These are phyloP conservation scores for Bonia amplexicaulis DNA, from an alignment of 176 grass and related monocot species.

Conservation along the genomic window DNA sequence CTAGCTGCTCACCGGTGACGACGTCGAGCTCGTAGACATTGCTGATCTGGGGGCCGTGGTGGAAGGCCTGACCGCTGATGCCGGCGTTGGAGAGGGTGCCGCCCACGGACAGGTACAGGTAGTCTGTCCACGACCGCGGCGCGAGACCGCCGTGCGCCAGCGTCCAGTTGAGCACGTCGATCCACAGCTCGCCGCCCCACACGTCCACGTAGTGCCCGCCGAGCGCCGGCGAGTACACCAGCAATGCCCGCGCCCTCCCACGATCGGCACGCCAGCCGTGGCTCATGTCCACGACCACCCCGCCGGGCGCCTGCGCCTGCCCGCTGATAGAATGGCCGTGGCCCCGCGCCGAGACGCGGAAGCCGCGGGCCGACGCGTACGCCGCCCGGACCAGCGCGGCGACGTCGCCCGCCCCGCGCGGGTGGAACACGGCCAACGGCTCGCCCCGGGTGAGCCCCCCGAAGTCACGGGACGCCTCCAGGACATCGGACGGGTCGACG, in stretches of 20 bases:
- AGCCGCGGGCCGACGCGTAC: conserved; percentile 33
- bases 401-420: conserved; percentile 50
- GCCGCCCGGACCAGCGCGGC: conserved; percentile 41
- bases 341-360: conserved; percentile 67
- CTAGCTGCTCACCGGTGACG: conserved; percentile 54
- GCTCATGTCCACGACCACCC: conserved; percentile 81
- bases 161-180: conserved; percentile 90
- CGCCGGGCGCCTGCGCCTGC: conserved; percentile 64
- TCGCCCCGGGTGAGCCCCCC: conserved; percentile 38
- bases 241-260: conserved; percentile 19
- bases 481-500: conserved; percentile 50
- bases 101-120: conserved; percentile 89
- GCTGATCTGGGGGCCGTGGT: conserved; percentile 79
- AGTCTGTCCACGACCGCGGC: conserved; percentile 89
- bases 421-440: conserved; percentile 59
- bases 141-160: conserved; percentile 65
- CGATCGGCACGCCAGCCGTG: conserved; percentile 16
- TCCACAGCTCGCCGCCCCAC: conserved; percentile 85
- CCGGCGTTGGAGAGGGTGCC: conserved; percentile 94
- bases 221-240: conserved; percentile 45
- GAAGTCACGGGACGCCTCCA: conserved; percentile 52
- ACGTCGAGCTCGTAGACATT: conserved; percentile 83
- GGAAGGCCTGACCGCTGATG: conserved; percentile 84
- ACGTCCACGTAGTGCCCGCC: conserved; percentile 80
- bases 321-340: conserved; percentile 87